A percentile compares a stretch with the other conserved stretches of the same genome.
phyloP scores from a whole-genome alignment of 108 stramenopile species.

The Thalassiosira profunda region DNA sequence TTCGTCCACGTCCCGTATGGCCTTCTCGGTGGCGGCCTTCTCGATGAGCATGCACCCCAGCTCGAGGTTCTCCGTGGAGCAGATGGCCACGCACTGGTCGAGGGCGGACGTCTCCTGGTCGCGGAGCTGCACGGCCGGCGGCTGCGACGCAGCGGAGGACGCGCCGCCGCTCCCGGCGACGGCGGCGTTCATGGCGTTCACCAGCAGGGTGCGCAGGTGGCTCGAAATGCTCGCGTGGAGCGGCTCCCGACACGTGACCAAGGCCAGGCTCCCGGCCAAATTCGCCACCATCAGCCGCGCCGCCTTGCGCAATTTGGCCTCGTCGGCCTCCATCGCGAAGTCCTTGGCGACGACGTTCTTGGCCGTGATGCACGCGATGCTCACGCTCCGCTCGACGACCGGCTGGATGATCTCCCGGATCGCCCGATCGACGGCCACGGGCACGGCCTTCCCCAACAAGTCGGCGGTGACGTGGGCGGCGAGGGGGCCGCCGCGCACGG shows the following conservation, averaged over 20 bases:
- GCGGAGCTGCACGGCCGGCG: slow-evolving; percentile 53
- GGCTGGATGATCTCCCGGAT: slow-evolving; percentile 99
- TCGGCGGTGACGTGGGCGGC: slow-evolving; percentile 63
- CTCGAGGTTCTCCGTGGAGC: slow-evolving; percentile 96
- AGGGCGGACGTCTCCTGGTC: slow-evolving; percentile 81
- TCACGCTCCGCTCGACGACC: slow-evolving; percentile 98
- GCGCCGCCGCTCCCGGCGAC: background rate
- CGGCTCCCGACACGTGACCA: slow-evolving; percentile 98
- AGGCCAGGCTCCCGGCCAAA: slow-evolving; percentile 97
- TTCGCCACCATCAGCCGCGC: slow-evolving; percentile 98
- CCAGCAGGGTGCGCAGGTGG: slow-evolving; percentile 93
- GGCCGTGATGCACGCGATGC: slow-evolving; percentile 98
- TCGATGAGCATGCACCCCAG: slow-evolving; percentile 98
- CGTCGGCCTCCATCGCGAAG: slow-evolving; percentile 98
- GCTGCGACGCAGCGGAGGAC: slow-evolving; percentile 13
- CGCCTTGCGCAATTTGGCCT: slow-evolving; percentile 95
- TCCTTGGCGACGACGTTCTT: slow-evolving; percentile 99
- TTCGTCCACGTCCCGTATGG: slow-evolving; percentile 96
- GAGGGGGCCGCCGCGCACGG: slow-evolving; percentile 63
- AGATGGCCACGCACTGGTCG: slow-evolving; percentile 94
- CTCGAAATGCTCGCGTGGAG: slow-evolving; percentile 94
- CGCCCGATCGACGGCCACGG: slow-evolving; percentile 96
- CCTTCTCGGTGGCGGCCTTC: slow-evolving; percentile 99
- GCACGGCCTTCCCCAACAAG: slow-evolving; percentile 88
- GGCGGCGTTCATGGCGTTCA: slow-evolving; percentile 30